Conservation (phyloP, 2,329 filamentous ascomycete genomes). For the Diaporthe nobilis region DNA sequence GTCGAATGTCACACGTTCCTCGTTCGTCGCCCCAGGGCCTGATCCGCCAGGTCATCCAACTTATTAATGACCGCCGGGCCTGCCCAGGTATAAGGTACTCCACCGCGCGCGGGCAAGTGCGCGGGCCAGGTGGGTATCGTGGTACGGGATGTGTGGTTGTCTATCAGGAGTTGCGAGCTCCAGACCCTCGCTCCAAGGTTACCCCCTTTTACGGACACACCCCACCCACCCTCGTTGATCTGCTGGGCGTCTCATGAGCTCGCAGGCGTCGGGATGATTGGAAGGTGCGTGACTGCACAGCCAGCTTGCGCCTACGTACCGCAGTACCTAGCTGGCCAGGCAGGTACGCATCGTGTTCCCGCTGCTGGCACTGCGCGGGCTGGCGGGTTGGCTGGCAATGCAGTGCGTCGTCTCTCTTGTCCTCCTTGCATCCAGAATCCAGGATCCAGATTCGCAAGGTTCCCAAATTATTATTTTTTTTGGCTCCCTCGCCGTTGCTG, state of each 20-base stretch:
- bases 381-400: not conserved
- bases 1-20: slow-evolving; percentile 19
- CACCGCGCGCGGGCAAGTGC: not conserved
- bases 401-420: not conserved
- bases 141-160: slow-evolving; percentile 16
- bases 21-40: not conserved
- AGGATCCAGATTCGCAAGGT: slow-evolving; percentile 29
- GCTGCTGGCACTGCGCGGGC: slow-evolving; percentile 1
- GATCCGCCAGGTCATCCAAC: slow-evolving; percentile 16
- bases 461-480: slow-evolving; percentile 33
- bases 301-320: slow-evolving; percentile 26
- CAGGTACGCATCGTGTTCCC: slow-evolving; percentile 21
- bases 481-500: slow-evolving; percentile 31
- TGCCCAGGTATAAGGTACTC: slow-evolving; percentile 3
- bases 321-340: slow-evolving; percentile 2
- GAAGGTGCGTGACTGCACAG: slow-evolving; percentile 34
- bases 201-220: slow-evolving; percentile 37
- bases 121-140: not conserved
- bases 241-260: slow-evolving; percentile 35
- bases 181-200: slow-evolving; percentile 29
- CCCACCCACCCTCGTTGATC: slow-evolving; percentile 32
- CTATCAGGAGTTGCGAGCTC: slow-evolving; percentile 31
- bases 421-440: slow-evolving; percentile 22
- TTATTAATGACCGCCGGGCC: slow-evolving; percentile 6
- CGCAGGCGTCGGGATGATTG: slow-evolving; percentile 27